A percentile compares a stretch with the other conserved stretches of the same genome.
Evolutionary conservation across 331 rosid genomes (phyloP).

Genomic region (Stylosanthes scabra): DNA sequence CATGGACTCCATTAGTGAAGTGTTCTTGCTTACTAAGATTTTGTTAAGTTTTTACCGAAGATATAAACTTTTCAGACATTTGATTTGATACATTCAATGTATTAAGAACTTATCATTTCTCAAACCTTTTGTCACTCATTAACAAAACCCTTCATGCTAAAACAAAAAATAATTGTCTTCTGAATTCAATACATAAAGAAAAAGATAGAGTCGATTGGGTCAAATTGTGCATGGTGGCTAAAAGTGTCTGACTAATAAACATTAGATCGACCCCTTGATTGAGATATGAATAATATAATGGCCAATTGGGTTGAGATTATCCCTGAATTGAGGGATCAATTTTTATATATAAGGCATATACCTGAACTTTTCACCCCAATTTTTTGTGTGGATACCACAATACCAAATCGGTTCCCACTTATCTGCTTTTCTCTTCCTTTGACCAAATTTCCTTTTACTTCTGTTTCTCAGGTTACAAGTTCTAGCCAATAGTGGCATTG

Average conservation of each 20-base stretch:
- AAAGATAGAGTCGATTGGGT: background rate
- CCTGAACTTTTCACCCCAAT: background rate
- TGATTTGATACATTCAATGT: no score
- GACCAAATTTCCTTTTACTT: constrained; percentile 5
- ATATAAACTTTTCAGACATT: no score
- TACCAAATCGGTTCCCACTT: background rate
- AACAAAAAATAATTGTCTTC: background rate
- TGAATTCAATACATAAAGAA: background rate
- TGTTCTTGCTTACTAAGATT: background rate
- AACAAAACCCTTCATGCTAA: no score
- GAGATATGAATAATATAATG: constrained; percentile 11
- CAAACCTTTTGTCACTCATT: no score
- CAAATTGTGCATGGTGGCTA: background rate
- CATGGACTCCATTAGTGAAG: background rate
- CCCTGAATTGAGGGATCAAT: background rate
- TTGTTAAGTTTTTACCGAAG: no score
- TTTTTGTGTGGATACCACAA: background rate
- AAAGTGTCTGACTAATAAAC: no score
- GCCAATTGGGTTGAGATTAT: background rate
- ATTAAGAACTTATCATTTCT: no score
- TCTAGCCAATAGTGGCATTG: constrained; percentile 75
- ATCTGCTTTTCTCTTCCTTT: constrained; percentile 17
- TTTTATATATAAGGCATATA: constrained; percentile 3
- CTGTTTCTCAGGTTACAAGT: constrained; percentile 78
- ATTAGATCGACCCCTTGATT: background rate